Base-by-base conservation (phyloP, 1,284 basidiomycete genomes). In the Erythrobasidium hasegawianum region DNA sequence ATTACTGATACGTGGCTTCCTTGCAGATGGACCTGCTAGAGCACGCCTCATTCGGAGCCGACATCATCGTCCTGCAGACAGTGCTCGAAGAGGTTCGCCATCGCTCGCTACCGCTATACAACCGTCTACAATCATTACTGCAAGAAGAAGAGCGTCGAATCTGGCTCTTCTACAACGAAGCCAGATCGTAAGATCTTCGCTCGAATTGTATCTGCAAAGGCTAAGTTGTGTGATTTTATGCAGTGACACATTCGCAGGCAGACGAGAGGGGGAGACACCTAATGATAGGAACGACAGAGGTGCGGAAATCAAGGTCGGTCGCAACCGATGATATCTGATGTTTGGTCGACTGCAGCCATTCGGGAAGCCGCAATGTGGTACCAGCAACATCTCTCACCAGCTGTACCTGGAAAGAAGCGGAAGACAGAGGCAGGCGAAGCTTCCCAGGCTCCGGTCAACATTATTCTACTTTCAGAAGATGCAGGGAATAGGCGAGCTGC, bases 71-170 rank as follows among this genome's bases (percentile, higher is more conserved):
- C 11, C 83, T 97, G 0, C 96, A 98, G 77, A 99, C 95, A 0
- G 93, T 97, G 0, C 81, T 97, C 56, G 90, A 96, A 72, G 96
- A 99, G 83, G 92, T 97, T 67, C 83, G 95, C 62, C 95, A 98
- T 77, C 85, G 95, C 27, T 94, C 90, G 0, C 79, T 98, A 33
- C 96, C 96, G 0, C 81, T 98, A 16, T 93, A 90, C 79, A 97
- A 95, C 76, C 87, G 92, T 26, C 81, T 97, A 65, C 91, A 89
- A 72, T 85, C 87, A 1, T 80, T 97, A 39, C 81, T 87, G 27
- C 84, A 85, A 71, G 92, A 95, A 61, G 74, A 75, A 16, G 62
- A 64, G 11, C 57, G 68, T 18, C 49, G 68, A 2, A 40, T 79
- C 4, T 94, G 87, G 86, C 83, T 92, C 1, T 96, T 93, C 77